Conservation (phyloP, 2,329 filamentous ascomycete genomes). For the Gliomastix tumulicola region DNA sequence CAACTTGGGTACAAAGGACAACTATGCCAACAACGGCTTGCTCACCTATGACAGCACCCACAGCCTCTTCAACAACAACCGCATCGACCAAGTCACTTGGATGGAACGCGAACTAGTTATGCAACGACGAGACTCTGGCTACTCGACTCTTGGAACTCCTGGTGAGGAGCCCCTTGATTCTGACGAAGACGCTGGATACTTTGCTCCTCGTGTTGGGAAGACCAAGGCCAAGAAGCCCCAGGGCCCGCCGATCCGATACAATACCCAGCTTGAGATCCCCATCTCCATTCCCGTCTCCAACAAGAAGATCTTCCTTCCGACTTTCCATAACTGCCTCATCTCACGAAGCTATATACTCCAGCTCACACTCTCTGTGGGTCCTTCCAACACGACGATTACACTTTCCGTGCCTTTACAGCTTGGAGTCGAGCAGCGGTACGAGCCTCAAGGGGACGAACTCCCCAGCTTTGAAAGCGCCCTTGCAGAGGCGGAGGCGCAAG, state of each 20-base stretch:
- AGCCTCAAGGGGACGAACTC: constrained; percentile 24
- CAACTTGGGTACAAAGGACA: constrained; percentile 39
- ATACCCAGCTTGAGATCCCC: constrained; percentile 36
- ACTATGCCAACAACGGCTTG: constrained; percentile 30
- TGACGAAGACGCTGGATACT: constrained; percentile 8
- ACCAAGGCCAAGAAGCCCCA: constrained; percentile 13
- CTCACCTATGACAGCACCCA: constrained; percentile 39
- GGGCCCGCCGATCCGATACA: constrained; percentile 27
- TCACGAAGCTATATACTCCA: constrained; percentile 48
- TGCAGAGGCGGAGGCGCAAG: constrained; percentile 12
- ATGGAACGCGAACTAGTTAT: constrained; percentile 20
- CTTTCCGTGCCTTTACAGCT: constrained; percentile 45
- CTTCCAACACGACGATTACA: constrained; percentile 33
- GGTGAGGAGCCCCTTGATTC: constrained; percentile 26
- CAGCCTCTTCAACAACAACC: constrained; percentile 26
- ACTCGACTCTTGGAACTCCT: constrained; percentile 26
- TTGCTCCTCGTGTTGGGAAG: background rate
- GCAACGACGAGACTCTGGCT: constrained; percentile 45
- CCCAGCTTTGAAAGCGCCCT: constrained; percentile 45
- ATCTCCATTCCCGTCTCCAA: constrained; percentile 37
- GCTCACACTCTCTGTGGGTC: constrained; percentile 33
- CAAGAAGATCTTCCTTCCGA: constrained; percentile 46
- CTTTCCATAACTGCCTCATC: constrained; percentile 51
- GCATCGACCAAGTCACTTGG: constrained; percentile 32
- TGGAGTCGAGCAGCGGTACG: constrained; percentile 30